phyloP scores from a whole-genome alignment of 2,329 filamentous ascomycete genomes.

The Xylariaceae sp. region DNA sequence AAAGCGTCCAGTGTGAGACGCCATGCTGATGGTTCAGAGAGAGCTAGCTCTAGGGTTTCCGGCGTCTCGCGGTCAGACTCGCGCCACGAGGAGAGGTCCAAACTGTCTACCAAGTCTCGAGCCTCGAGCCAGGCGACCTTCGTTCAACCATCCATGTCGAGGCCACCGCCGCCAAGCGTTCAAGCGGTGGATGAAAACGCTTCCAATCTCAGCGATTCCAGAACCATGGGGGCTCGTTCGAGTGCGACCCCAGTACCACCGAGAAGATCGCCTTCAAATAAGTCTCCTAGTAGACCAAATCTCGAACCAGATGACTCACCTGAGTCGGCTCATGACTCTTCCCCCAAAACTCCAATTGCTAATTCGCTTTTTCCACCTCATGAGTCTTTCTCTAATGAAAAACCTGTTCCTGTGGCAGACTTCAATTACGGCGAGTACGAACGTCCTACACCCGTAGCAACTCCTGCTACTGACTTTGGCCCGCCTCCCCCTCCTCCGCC shows the following conservation, averaged over 20 bases:
- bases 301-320: slow-evolving; percentile 47
- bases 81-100: slow-evolving; percentile 46
- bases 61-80: slow-evolving; percentile 41
- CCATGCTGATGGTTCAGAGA: slow-evolving; percentile 36
- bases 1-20: slow-evolving; percentile 33
- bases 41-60: slow-evolving; percentile 43
- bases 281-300: slow-evolving; percentile 28
- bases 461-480: slow-evolving; percentile 40
- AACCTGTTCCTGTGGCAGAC: slow-evolving; percentile 33
- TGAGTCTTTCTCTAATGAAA: slow-evolving; percentile 38
- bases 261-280: slow-evolving; percentile 33
- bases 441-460: slow-evolving; percentile 36
- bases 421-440: slow-evolving; percentile 37
- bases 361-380: slow-evolving; percentile 46
- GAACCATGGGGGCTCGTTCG: slow-evolving; percentile 29
- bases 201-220: slow-evolving; percentile 33
- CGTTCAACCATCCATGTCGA: slow-evolving; percentile 35
- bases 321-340: slow-evolving; percentile 48
- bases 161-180: slow-evolving; percentile 28
- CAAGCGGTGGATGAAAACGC: slow-evolving; percentile 25
- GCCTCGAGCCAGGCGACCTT: slow-evolving; percentile 55
- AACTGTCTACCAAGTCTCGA: slow-evolving; percentile 50
- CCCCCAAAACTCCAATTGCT: slow-evolving; percentile 56
- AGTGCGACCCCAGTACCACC: slow-evolving; percentile 35
- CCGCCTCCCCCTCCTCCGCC: slow-evolving; percentile 56